phyloP scores from a whole-genome alignment of 1,139 yeast genomes.

The Geotrichum reessii region DNA sequence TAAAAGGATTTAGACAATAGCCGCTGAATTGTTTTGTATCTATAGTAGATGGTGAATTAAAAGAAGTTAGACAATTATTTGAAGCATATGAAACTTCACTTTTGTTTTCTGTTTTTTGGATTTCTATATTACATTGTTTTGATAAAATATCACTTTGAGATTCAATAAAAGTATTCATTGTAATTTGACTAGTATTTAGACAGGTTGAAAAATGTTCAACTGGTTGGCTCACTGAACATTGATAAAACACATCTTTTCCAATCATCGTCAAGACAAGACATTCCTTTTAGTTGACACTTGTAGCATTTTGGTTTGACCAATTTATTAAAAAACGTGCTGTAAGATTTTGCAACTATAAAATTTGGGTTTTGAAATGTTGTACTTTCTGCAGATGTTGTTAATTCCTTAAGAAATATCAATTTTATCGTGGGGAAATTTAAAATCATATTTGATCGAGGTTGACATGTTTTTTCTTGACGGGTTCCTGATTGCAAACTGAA shows the following conservation, averaged over 20 bases:
- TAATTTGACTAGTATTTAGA: neutral
- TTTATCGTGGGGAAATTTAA: neutral
- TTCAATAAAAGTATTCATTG: neutral
- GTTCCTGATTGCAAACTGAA: no score
- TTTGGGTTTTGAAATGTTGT: neutral
- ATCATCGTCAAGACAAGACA: neutral
- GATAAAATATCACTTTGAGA: neutral
- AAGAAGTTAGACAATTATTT: neutral
- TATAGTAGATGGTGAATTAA: no score
- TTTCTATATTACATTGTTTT: neutral
- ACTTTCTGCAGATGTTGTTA: neutral
- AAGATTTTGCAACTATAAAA: neutral
- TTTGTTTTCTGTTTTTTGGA: neutral
- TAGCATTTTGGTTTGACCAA: neutral
- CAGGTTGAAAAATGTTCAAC: neutral
- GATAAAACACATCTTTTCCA: neutral
- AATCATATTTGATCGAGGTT: no score
- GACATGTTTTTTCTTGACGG: no score
- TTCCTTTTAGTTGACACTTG: neutral
- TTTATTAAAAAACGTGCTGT: neutral
- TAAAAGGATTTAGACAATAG: neutral
- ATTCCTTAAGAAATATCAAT: neutral
- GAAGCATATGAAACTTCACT: neutral
- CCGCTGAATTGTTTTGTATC: neutral
- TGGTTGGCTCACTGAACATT: neutral